These are phyloP conservation scores for barrel medic (Medicago truncatula) DNA, from an alignment of 306 rosid species.

Conservation along the genomic window MtrunA17r5.0-ANR NC_053042.1:3153501-3154000, in stretches of 20 bases:
- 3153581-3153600: conserved; percentile 87
- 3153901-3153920: background rate
- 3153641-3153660: background rate
- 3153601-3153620: conserved; percentile 52
- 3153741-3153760: background rate
- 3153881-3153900: background rate
- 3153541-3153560: conserved; percentile 87
- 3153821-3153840: background rate
- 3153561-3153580: conserved; percentile 87
- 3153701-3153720: background rate
- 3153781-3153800: background rate
- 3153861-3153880: background rate
- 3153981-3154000: background rate
- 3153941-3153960: background rate
- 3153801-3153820: background rate
- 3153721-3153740: background rate
- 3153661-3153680: background rate
- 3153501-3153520: conserved; percentile 96
- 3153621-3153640: background rate
- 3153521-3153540: conserved; percentile 93
- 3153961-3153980: background rate
- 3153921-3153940: background rate
- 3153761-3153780: conserved; percentile 12
- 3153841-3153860: background rate
- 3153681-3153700: background rate